These are phyloP conservation scores for Penicillium sp. DNA, from an alignment of 2,329 filamentous ascomycete species.

Conservation along the genomic window DNA sequence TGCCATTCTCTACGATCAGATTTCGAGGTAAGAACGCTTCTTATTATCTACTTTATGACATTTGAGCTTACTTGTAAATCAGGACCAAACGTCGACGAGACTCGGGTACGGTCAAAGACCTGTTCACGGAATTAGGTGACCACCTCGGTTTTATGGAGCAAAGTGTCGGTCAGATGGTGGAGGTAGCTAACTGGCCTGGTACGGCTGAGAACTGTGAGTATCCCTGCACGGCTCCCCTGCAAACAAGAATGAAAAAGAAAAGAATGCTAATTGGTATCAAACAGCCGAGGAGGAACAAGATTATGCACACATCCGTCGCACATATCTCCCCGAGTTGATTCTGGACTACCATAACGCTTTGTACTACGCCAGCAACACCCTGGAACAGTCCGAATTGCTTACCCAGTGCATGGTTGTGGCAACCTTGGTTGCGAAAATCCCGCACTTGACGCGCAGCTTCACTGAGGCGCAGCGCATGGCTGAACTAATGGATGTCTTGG, in stretches of 20 bases:
- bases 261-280: conserved; percentile 11
- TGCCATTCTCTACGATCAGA: conserved; percentile 57
- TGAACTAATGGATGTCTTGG: conserved; percentile 77
- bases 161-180: conserved; percentile 61
- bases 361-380: conserved; percentile 74
- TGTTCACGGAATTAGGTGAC: conserved; percentile 60
- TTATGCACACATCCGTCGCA: conserved; percentile 68
- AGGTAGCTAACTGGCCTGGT: conserved; percentile 68
- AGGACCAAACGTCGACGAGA: conserved; percentile 40
- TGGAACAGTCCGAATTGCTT: conserved; percentile 73
- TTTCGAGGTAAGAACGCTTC: conserved; percentile 42
- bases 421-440: conserved; percentile 72
- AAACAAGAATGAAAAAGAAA: background rate
- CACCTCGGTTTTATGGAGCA: conserved; percentile 51
- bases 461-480: conserved; percentile 69
- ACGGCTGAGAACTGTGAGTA: conserved; percentile 59
- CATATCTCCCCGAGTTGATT: conserved; percentile 83
- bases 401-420: conserved; percentile 87
- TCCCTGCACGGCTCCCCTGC: background rate
- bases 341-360: conserved; percentile 82
- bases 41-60: conserved; percentile 2
- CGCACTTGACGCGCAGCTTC: conserved; percentile 69
- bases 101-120: conserved; percentile 49
- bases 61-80: conserved; percentile 14
- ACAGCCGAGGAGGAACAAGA: conserved; percentile 62